Conservation (phyloP, 345 rosid genomes). For the Camelina sativa region DNA sequence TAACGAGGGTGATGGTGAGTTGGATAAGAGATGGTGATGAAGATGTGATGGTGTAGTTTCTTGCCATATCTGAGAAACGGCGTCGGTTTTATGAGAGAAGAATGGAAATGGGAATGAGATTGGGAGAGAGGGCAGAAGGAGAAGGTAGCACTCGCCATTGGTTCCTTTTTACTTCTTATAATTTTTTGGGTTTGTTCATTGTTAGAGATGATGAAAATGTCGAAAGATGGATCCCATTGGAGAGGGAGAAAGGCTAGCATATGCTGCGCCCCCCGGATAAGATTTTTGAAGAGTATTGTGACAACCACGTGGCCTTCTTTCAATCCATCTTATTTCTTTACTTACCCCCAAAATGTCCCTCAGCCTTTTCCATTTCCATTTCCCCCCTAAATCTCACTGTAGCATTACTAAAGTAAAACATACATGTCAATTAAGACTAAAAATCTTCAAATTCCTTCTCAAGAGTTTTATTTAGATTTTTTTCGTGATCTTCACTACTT, state of each 20-base stretch:
- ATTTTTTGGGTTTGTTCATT: slow-evolving; percentile 32
- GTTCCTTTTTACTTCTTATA: not conserved
- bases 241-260: slow-evolving; percentile 11
- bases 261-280: slow-evolving; percentile 28
- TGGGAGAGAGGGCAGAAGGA: slow-evolving; percentile 58
- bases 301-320: slow-evolving; percentile 37
- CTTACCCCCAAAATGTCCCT: slow-evolving; percentile 12
- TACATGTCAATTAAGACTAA: too few species aligned
- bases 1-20: slow-evolving; percentile 46
- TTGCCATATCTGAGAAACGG: slow-evolving; percentile 36
- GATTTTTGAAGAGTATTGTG: slow-evolving; percentile 38
- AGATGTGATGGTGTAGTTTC: slow-evolving; percentile 26
- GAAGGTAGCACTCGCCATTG: slow-evolving; percentile 76
- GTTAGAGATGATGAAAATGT: slow-evolving; percentile 25
- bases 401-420: too few species aligned
- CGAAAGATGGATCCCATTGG: slow-evolving; percentile 19
- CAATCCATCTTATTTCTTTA: slow-evolving; percentile 5
- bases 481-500: too few species aligned
- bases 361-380: not conserved
- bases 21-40: slow-evolving; percentile 34
- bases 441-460: not conserved
- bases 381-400: too few species aligned
- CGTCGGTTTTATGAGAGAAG: slow-evolving; percentile 41
- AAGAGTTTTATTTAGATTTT: too few species aligned
- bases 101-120: slow-evolving; percentile 1